A percentile compares a stretch with the other conserved stretches of the same genome.
Evolutionary conservation across 2,329 filamentous ascomycete genomes (phyloP).

Genomic region (Phaeomoniella chlamydospora): DNA sequence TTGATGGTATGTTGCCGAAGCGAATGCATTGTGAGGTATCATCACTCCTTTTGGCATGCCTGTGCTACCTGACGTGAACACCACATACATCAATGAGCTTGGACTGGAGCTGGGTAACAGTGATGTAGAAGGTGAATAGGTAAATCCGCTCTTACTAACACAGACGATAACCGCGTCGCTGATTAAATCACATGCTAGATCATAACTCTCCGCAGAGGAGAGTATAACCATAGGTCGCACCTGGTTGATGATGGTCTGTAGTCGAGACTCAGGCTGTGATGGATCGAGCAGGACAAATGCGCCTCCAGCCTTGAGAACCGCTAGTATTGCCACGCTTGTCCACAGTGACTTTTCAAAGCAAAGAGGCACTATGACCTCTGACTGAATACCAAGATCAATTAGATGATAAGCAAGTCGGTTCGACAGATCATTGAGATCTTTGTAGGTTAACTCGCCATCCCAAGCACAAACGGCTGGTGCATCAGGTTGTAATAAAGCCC

Average conservation of each 20-base stretch:
- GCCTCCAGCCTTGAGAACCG: conserved; percentile 25
- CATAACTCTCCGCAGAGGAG: conserved; percentile 13
- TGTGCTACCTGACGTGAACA: conserved; percentile 45
- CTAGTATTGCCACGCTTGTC: conserved; percentile 25
- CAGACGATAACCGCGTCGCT: too few species aligned
- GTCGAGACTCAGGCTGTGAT: conserved; percentile 20
- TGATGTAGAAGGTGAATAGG: neutral
- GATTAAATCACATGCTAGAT: too few species aligned
- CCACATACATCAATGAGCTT: conserved; percentile 44
- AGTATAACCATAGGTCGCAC: conserved; percentile 19
- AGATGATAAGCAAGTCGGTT: conserved; percentile 21
- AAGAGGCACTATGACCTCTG: conserved; percentile 22
- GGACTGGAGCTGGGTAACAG: neutral
- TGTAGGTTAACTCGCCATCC: conserved; percentile 23
- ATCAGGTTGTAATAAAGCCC: conserved; percentile 4
- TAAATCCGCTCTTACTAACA: too few species aligned
- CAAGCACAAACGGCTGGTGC: conserved; percentile 19
- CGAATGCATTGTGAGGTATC: conserved; percentile 45
- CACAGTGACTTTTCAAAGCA: conserved; percentile 29
- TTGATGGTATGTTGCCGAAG: too few species aligned
- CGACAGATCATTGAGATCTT: conserved; percentile 21
- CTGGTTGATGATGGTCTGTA: conserved; percentile 19
- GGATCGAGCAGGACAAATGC: conserved; percentile 27
- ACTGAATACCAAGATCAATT: conserved; percentile 20
- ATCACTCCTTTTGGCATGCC: conserved; percentile 46